Base-by-base conservation (phyloP, 1,139 yeast genomes). In the Protomyces macrosporus region DNA sequence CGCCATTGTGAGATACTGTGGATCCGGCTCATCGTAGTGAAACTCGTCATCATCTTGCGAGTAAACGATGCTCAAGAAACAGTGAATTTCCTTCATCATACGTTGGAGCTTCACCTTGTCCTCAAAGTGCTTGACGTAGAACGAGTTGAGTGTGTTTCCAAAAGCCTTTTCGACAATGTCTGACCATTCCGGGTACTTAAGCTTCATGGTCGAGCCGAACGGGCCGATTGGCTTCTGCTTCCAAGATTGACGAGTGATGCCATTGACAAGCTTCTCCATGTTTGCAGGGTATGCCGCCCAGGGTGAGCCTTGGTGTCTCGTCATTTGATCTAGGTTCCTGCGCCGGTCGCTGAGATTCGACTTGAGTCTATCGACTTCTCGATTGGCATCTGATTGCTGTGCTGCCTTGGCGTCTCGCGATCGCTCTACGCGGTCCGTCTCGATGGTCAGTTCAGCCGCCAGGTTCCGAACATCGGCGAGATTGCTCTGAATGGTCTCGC, bases 181-280 rank as follows among this genome's bases (percentile, higher is more conserved):
- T 6, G 81, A 76, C 91, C 91, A 91, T 51, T 79, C 74, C n/a
- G 78, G 75, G 68, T 75, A 82, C 23, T 84, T 87, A 14, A 93
- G 77, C 7, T 82, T 78, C 2, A 90, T 78, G 66, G 77, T 77
- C 6, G 79, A 70, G 0, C 97, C 98, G 0, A 91, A 66, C 0
- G 99, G 99, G 0, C 98, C 98, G n/a, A 88, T 73, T 0, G 96
- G 96, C 32, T 70, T 71, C 1, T 72, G 68, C 30, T 77, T 78
- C 79, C 88, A 76, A 62, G 71, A 40, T 55, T 33, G 12, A n/a
- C 53, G 65, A 6, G 72, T 69, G 10, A 88, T 82, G 1, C 76
- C 82, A 1, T 70, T 68, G 7, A 86, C 70, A 5, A 84, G 75
- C 0, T 65, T 59, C 32, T 73, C 75, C 74, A 84, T 79, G 14